These are phyloP conservation scores for Hysterium pulicare DNA, from an alignment of 2,329 filamentous ascomycete genomes.

Conservation along the genomic window DNA sequence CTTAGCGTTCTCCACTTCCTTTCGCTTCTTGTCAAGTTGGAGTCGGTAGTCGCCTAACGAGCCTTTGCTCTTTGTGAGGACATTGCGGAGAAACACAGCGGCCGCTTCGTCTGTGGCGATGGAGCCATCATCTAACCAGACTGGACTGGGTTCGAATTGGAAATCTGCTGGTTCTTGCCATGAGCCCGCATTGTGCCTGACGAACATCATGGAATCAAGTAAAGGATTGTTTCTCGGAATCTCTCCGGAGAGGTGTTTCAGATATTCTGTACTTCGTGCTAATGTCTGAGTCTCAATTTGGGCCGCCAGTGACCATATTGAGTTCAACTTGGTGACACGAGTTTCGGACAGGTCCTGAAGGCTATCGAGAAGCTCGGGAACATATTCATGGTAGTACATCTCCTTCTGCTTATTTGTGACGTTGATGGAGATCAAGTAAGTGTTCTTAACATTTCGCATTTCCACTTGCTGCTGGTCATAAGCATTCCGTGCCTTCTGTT, in stretches of 20 bases:
- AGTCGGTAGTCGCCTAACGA: constrained; percentile 75
- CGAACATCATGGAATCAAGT: constrained; percentile 97
- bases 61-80: constrained; percentile 84
- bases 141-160: constrained; percentile 86
- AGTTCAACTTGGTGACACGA: constrained; percentile 77
- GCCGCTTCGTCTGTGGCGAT: constrained; percentile 86
- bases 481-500: constrained; percentile 82
- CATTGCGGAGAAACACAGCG: constrained; percentile 86
- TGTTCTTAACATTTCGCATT: constrained; percentile 98
- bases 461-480: constrained; percentile 91
- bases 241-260: constrained; percentile 72
- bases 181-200: constrained; percentile 78
- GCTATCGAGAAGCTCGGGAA: constrained; percentile 85
- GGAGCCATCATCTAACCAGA: constrained; percentile 90
- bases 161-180: constrained; percentile 86
- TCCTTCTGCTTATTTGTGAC: constrained; percentile 98
- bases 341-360: constrained; percentile 93
- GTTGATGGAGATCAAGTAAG: constrained; percentile 94
- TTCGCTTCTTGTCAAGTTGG: constrained; percentile 80
- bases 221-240: constrained; percentile 84
- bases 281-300: constrained; percentile 78
- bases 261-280: constrained; percentile 66
- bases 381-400: constrained; percentile 93
- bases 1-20: constrained; percentile 78
- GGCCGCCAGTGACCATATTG: constrained; percentile 77